phyloP scores from a whole-genome alignment of 805 yeast genomes.

The Wickerhamomyces ciferrii region DNA sequence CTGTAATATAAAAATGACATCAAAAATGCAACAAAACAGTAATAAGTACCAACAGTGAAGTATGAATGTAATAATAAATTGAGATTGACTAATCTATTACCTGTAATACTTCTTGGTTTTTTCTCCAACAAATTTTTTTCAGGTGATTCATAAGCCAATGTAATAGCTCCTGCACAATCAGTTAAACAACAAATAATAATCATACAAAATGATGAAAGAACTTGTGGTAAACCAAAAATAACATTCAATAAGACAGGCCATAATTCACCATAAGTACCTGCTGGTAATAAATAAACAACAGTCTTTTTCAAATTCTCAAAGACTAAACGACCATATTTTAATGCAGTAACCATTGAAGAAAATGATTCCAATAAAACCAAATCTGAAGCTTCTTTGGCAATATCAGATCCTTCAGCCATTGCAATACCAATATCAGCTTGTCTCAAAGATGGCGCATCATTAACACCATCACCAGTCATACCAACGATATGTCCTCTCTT shows the following conservation, averaged over 20 bases:
- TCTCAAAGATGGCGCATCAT: slow-evolving; percentile 83
- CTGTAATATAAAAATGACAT: slow-evolving; percentile 33
- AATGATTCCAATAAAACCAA: slow-evolving; percentile 19
- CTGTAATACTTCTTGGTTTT: slow-evolving; percentile 36
- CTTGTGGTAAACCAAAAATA: slow-evolving; percentile 44
- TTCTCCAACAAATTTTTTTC: slow-evolving; percentile 37
- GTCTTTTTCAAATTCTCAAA: slow-evolving; percentile 45
- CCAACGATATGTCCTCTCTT: slow-evolving; percentile 75
- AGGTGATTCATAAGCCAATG: slow-evolving; percentile 37
- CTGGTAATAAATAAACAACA: slow-evolving; percentile 44
- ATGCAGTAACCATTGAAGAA: slow-evolving; percentile 30
- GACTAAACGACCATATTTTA: slow-evolving; percentile 38
- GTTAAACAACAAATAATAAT: slow-evolving; percentile 44
- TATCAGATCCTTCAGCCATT: slow-evolving; percentile 37
- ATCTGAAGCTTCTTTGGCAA: slow-evolving; percentile 22
- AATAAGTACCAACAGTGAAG: slow-evolving; percentile 34
- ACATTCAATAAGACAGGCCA: slow-evolving; percentile 45
- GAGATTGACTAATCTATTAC: slow-evolving; percentile 34
- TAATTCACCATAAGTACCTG: slow-evolving; percentile 44
- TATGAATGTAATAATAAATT: slow-evolving; percentile 38
- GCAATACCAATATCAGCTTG: slow-evolving; percentile 83
- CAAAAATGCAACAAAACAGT: slow-evolving; percentile 34
- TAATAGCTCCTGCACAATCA: slow-evolving; percentile 40
- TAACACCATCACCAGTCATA: slow-evolving; percentile 92
- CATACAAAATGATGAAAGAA: slow-evolving; percentile 44